Evolutionary conservation across 2,329 filamentous ascomycete genomes (phyloP), one percentile per base, ranked within the genome.

Genomic region (Neonectria coccinea): DNA sequence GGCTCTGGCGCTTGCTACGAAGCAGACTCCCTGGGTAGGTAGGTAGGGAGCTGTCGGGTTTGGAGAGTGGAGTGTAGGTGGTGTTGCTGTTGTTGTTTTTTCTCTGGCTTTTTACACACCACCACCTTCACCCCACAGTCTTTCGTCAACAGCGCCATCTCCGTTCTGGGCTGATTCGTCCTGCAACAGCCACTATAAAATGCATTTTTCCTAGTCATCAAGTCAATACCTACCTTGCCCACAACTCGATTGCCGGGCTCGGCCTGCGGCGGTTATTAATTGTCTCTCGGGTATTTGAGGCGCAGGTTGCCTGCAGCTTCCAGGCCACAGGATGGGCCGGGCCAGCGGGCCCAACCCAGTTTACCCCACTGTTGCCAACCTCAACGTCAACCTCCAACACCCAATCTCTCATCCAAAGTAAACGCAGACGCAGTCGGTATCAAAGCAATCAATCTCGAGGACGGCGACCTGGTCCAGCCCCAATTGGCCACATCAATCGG

Each of bases 341-440:
- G 55, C 60, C 44, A 63, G 60, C 60, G 55, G 60, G 55, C 52
- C 60, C 31, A 55, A 42, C 52, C 60, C 25, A 52, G 53, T 58
- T 50, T 33, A 42, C 55, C 42, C 60, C 60, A 54, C 55, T 51
- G 36, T 56, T 47, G 39, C 52, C 52, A 47, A 56, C 59, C 33
- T 53, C 59, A 56, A 63, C 48, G n/a, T 63, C 60, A 63, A 63
- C 60, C 42, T 58, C 60, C 60, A 57, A 58, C 60, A 42, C 54
- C 25, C 41, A 54, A 53, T 62, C 39, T 57, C 27, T 27, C 53
- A 31, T 56, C 12, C 39, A 44, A 52, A 50, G 45, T 36, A 53
- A 56, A 62, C 39, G 41, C 51, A 48, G 42, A 44, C 20, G 53
- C 29, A 50, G 50, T 31, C 27, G 31, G 33, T 56, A 56, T 60